A percentile compares a stretch with the other conserved stretches of the same genome.
phyloP scores from a whole-genome alignment of 1,284 basidiomycete species.

The Rhodotorula glutinis region DNA sequence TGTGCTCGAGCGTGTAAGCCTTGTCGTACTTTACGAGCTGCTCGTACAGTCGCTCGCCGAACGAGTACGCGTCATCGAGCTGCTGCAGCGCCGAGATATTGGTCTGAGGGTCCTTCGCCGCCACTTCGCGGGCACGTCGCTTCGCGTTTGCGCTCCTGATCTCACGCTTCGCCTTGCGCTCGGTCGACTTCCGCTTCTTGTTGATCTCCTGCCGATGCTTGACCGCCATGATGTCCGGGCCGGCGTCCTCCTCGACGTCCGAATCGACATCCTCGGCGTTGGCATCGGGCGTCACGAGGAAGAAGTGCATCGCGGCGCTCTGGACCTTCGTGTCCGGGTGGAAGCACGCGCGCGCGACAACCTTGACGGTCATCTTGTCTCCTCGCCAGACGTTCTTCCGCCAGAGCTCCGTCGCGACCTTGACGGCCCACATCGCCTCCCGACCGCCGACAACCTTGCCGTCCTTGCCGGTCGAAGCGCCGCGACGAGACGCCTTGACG shows the following conservation, averaged over 20 bases:
- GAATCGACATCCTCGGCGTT: conserved; percentile 59
- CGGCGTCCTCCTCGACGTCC: conserved; percentile 61
- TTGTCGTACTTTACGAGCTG: conserved; percentile 83
- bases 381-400: conserved; percentile 90
- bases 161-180: conserved; percentile 70
- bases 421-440: conserved; percentile 97
- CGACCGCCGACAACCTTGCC: conserved; percentile 37
- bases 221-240: conserved; percentile 68
- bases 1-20: conserved; percentile 90
- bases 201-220: conserved; percentile 82
- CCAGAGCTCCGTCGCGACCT: conserved; percentile 93
- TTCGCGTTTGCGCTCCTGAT: conserved; percentile 72
- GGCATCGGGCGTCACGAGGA: conserved; percentile 68
- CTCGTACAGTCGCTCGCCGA: conserved; percentile 92
- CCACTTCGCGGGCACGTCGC: conserved; percentile 53
- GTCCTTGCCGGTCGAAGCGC: conserved; percentile 27
- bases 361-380: conserved; percentile 80
- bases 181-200: conserved; percentile 77
- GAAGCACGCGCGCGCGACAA: conserved; percentile 86
- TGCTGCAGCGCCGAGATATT: conserved; percentile 95
- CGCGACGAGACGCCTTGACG: conserved; percentile 50
- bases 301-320: conserved; percentile 94
- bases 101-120: conserved; percentile 50
- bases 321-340: conserved; percentile 95
- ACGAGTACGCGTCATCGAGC: conserved; percentile 91